These are phyloP conservation scores for Fusarium fracticaudum DNA, from an alignment of 2,329 filamentous ascomycete species.

Conservation along the genomic window DNA sequence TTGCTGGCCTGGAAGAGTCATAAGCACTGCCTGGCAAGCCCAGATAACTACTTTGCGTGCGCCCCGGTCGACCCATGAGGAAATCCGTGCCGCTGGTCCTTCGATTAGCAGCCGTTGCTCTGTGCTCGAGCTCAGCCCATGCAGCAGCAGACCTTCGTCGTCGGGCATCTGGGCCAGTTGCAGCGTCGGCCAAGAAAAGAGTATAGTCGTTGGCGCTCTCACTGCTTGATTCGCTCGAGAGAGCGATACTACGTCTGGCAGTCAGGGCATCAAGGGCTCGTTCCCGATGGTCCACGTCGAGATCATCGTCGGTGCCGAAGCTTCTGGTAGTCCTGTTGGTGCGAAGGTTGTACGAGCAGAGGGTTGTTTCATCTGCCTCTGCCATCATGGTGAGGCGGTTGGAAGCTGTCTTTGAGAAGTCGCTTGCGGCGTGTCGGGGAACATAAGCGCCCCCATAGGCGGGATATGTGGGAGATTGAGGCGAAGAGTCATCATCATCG, in stretches of 20 bases:
- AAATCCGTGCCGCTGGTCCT: conserved; percentile 17
- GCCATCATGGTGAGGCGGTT: conserved; percentile 29
- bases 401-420: conserved; percentile 41
- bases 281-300: conserved; percentile 25
- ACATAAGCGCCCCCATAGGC: conserved; percentile 36
- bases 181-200: conserved; percentile 35
- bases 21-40: conserved; percentile 15
- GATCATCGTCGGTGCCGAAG: conserved; percentile 14
- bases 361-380: conserved; percentile 35
- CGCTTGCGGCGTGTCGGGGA: conserved; percentile 45
- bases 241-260: conserved; percentile 12
- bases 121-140: conserved; percentile 31
- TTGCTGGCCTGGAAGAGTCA: conserved; percentile 16
- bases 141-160: conserved; percentile 25
- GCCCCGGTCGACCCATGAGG: conserved; percentile 7
- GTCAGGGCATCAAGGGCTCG: conserved; percentile 30
- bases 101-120: neutral
- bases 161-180: conserved; percentile 7
- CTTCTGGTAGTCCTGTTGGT: neutral
- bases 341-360: conserved; percentile 33
- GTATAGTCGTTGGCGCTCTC: conserved; percentile 35
- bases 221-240: conserved; percentile 5
- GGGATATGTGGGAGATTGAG: conserved; percentile 11
- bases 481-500: conserved; percentile 2
- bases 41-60: conserved; percentile 21